Percentiles rank a stretch among this genome's conserved stretches.
These are phyloP conservation scores for Eucalyptus curtisii DNA, from an alignment of 345 rosid genomes.

Conservation along the genomic window DNA sequence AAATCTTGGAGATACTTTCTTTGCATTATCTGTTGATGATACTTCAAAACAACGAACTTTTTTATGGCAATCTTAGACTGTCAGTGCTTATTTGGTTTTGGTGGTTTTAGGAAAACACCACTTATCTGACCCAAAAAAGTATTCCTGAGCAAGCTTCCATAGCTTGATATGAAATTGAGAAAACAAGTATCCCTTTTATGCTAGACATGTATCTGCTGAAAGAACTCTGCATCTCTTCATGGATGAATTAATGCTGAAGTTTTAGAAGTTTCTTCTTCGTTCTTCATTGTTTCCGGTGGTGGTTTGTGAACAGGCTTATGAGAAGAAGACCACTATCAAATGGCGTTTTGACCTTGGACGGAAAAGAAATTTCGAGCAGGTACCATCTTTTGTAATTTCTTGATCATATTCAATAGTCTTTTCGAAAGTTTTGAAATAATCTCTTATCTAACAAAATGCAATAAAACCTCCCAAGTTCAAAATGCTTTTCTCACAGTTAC, in stretches of 20 bases:
- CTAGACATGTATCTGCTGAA: background rate
- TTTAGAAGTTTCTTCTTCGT: background rate
- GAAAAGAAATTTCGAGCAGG: slow-evolving; percentile 90
- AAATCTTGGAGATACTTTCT: background rate
- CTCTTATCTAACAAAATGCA: background rate
- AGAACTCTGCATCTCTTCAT: background rate
- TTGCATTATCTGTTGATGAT: background rate
- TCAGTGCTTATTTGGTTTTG: background rate
- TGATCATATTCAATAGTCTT: background rate
- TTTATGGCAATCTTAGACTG: background rate
- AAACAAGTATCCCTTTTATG: background rate
- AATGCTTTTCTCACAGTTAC: background rate
- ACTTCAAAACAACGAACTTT: background rate
- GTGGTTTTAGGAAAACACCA: background rate
- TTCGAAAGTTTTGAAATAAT: background rate
- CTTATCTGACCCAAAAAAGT: background rate
- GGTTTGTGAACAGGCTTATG: slow-evolving; percentile 78
- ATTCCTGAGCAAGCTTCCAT: background rate
- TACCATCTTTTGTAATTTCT: background rate
- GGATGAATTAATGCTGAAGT: background rate
- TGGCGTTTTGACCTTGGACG: slow-evolving; percentile 96
- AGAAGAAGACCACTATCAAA: slow-evolving; percentile 78
- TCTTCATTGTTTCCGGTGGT: background rate
- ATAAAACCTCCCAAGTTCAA: background rate
- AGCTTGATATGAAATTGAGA: background rate